These are phyloP conservation scores for Pseudopithomyces maydicus DNA, from an alignment of 2,329 filamentous ascomycete genomes.

Conservation along the genomic window DNA sequence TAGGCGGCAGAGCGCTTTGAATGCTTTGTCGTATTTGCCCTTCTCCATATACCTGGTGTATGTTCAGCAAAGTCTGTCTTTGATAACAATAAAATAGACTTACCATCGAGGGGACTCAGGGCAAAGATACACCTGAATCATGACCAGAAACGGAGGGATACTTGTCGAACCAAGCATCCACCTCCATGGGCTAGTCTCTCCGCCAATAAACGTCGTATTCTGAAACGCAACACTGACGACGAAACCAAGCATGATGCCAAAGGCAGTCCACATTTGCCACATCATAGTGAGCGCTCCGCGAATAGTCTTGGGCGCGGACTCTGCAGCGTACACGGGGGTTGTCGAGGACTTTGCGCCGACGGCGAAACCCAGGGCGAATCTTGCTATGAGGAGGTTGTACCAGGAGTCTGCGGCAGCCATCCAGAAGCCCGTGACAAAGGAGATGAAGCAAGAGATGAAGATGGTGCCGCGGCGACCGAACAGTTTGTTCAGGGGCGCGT, in stretches of 20 bases:
- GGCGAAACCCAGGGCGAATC: conserved; percentile 76
- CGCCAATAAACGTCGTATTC: conserved; percentile 19
- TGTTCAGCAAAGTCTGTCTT: too few species aligned
- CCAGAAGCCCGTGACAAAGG: conserved; percentile 62
- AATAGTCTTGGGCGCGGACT: conserved; percentile 71
- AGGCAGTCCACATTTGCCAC: conserved; percentile 70
- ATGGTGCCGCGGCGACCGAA: conserved; percentile 77
- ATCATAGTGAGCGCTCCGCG: conserved; percentile 81
- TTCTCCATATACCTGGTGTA: too few species aligned
- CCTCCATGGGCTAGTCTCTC: conserved; percentile 29
- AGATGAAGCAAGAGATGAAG: conserved; percentile 76
- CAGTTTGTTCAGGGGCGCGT: conserved; percentile 70
- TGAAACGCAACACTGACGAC: conserved; percentile 27
- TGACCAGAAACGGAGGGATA: conserved; percentile 30
- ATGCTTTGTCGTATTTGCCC: conserved; percentile 25
- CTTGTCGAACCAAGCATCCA: conserved; percentile 34
- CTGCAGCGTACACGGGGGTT: conserved; percentile 75
- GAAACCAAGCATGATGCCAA: conserved; percentile 34
- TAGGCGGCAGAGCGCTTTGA: conserved; percentile 56
- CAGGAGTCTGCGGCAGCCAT: conserved; percentile 70
- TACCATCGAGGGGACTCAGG: conserved; percentile 34
- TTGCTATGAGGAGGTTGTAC: conserved; percentile 71
- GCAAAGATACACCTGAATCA: conserved; percentile 29
- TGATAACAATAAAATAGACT: conserved; percentile 18
- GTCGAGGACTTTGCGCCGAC: conserved; percentile 78